Percentiles rank a stretch among this genome's conserved stretches.
These are phyloP conservation scores for Andrographis paniculata DNA, from an alignment of 305 asterid species.

Conservation along the genomic window DNA sequence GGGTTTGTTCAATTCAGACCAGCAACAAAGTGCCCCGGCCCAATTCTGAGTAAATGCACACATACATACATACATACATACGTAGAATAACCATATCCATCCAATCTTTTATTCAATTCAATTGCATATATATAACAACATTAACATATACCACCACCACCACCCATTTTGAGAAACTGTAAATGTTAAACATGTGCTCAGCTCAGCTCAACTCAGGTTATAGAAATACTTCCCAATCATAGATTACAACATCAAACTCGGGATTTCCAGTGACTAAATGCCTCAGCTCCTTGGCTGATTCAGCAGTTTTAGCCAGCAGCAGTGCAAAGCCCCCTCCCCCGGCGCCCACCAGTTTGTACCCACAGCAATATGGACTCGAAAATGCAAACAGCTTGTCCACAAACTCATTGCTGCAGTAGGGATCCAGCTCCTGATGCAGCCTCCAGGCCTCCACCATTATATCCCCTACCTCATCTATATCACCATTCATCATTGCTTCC, in stretches of 20 bases:
- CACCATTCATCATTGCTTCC: constrained; percentile 83
- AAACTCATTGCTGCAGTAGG: constrained; percentile 81
- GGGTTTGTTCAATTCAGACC: too few relatives aligned
- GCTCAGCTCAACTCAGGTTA: neutral
- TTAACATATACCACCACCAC: too few relatives aligned
- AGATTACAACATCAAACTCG: constrained; percentile 50
- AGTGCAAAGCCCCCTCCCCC: constrained; percentile 98
- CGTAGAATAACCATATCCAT: too few relatives aligned
- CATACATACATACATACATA: too few relatives aligned
- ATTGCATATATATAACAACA: too few relatives aligned
- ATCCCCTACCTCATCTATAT: constrained; percentile 64
- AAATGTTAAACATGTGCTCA: neutral
- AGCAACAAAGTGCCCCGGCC: too few relatives aligned
- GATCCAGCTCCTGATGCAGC: constrained; percentile 98
- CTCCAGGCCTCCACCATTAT: constrained; percentile 90
- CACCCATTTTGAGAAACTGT: neutral
- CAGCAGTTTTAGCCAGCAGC: constrained; percentile 55
- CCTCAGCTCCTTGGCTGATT: constrained; percentile 54
- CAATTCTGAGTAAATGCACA: too few relatives aligned
- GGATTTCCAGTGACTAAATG: constrained; percentile 33
- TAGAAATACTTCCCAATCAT: constrained; percentile 61
- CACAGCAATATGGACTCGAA: constrained; percentile 57
- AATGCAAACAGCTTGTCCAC: constrained; percentile 73
- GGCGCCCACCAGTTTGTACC: constrained; percentile 97
- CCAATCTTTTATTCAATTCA: too few relatives aligned